Evolutionary conservation across 345 rosid species (phyloP), one percentile per base, ranked within the genome.

Genomic region (Capsella bursapastoris): DNA sequence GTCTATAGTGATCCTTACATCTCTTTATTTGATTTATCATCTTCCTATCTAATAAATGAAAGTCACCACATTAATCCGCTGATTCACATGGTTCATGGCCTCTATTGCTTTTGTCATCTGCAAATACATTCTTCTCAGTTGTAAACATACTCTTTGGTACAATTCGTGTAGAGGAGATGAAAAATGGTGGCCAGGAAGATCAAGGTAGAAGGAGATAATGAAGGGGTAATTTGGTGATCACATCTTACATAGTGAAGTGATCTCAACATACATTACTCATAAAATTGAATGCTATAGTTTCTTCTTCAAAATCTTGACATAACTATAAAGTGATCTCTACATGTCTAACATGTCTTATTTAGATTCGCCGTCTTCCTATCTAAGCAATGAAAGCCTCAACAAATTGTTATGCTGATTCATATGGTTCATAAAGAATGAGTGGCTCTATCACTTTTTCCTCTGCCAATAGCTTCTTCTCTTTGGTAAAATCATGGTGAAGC

Each of bases 1-100:
- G 6, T 50, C 28, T 22, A 16, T 15, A 16, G 69, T 48, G n/a
- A 37, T 41, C 18, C 48, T 14, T 29, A 28, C 67, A 66, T 49
- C 25, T 25, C 32, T 49, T 38, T 48, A 51, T 49, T 45, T 18
- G 6, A 60, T 68, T 75, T 53, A 61, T 32, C n/a, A 62, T 27
- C 34, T 47, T 43, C 57, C 28, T 50, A 44, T 25, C 35, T 14
- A 55, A 55, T 37, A 69, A 40, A 75, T 51, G 62, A 50, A 50
- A 75, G 38, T 61, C 38, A 12, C 18, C 25, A 31, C 38, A 68
- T 4, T 55, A 35, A 29, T 59, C 7, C n/a, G n/a, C n/a, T n/a
- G n/a, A n/a, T n/a, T n/a, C n/a, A n/a, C n/a, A n/a, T n/a, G n/a
- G n/a, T n/a, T n/a, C n/a, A n/a, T n/a, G n/a, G 12, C 32, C 62